Base-by-base conservation (phyloP, 2,329 filamentous ascomycete species). In the Plectosphaerella cucumerina region DNA sequence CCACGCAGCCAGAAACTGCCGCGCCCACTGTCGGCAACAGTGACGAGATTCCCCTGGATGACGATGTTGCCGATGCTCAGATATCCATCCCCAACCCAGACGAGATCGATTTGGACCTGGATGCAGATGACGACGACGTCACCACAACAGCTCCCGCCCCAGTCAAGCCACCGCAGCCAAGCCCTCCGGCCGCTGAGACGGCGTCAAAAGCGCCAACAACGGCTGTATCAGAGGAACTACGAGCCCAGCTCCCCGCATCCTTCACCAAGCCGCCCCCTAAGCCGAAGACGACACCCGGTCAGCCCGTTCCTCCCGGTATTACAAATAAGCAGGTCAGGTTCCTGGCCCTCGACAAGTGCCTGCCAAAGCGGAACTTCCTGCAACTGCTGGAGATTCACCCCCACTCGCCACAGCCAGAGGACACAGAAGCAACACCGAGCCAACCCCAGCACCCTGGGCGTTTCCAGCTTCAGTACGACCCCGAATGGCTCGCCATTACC, bases 401-500 rank as follows among this genome's bases (percentile, higher is more conserved):
- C 3, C 43, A 53, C 39, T 44, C 47, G 12, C 46, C 49, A 21
- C 46, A 41, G 42, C 37, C 26, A 37, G 44, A 20, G 21, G 49
- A 45, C 11, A 46, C 54, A 9, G 15, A 31, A 21, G 10, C 23
- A n/a, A 8, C 17, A n/a, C 3, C 26, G 6, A 21, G 26, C 26
- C 5, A 26, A 20, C 47, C n/a, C 47, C 59, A 22, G 9, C 71
- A 31, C 47, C 48, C 61, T 15, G 68, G 73, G 2, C 83, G 84
- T 1, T 80, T 83, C 58, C 74, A 72, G 11, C 76, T 97, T 1
- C 74, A 84, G 45, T 97, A 99, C 65, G 94, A 99, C 66, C 83
- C 86, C 11, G 94, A 99, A 71, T 99, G 93, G 93, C 84, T 99
- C 8, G 88, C 94, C 41, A 97, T 99, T 56, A 92, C 86, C 12